Evolutionary conservation across 2,329 filamentous ascomycete genomes (phyloP), one percentile per base, ranked within the genome.

Genomic region (Clonostachys chloroleuca): DNA sequence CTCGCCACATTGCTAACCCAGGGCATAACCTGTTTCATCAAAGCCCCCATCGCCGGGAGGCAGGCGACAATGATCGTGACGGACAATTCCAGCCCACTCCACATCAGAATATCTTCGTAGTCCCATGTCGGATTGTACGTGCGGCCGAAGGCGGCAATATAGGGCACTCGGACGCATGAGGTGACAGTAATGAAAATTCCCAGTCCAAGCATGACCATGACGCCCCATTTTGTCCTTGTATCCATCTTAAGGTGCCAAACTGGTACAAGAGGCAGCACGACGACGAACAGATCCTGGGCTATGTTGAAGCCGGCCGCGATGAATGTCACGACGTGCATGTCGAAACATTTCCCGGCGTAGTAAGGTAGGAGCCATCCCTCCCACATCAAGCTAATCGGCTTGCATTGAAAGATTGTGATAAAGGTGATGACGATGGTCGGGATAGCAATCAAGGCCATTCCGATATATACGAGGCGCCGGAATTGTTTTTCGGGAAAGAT

Each of bases 281-380:
- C 62, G 10, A 79, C 63, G 53, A 65, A 64, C 34, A 68, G 49
- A 51, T 78, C 76, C 24, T 74, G 65, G 5, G 60, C 60, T n/a
- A 75, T 72, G 51, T 75, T 74, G 42, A 77, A 63, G 2, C 59
- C 64, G 1, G 72, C 68, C 35, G 68, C 70, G 18, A 65, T 56
- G 56, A 72, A 72, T 34, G 69, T 65, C 13, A 75, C 62, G 10
- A 45, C 24, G 30, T 54, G 47, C 14, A 56, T 44, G 17, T 56
- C 46, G 20, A 60, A 43, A 41, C 59, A 61, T 17, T 51, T 43
- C 18, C 43, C 43, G 5, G 36, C 42, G n/a, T 33, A 49, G 20
- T 30, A 34, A 6, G 42, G 40, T 9, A 49, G 40, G 6, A 43
- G 34, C 59, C 59, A 61, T 5, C 52, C 53, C 12, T 53, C 37